Base-by-base conservation (phyloP, 2,329 filamentous ascomycete species). In the Fusarium penzigii region DNA sequence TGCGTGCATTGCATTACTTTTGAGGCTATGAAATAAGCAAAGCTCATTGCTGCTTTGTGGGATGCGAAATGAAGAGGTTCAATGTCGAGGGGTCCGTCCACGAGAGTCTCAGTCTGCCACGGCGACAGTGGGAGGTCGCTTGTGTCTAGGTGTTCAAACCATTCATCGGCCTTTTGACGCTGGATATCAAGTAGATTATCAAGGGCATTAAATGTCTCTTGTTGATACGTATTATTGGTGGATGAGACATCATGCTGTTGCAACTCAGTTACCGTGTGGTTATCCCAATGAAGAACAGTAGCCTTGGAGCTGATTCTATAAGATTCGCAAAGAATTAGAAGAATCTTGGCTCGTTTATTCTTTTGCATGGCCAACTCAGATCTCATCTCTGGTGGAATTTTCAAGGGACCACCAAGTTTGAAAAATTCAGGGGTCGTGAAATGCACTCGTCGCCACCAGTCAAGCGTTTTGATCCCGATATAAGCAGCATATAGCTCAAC, bases 391-490 rank as follows among this genome's bases (percentile, higher is more conserved):
- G 44, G 29, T 3, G 39, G 10, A 16, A 49, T 20, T 3, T 29
- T 52, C 11, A 38, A 16, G 3, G n/a, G 29, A 11, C 40, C 39
- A 5, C 42, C 43, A 14, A 42, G 41, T 16, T 50, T 40, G n/a
- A 55, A 53, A 39, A 62, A 62, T 0, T 48, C 44, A 1, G 48
- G 52, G 0, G 61, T 62, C 38, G 59, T 51, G 32, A 64, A 63
- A 14, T 63, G 55, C 12, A 61, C 51, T 3, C 62, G 43, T 29
- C 59, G 56, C 62, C 61, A 64, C 59, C 59, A 65, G 42, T 62
- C 63, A 5, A 64, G 57, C 58, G 61, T 61, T 38, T 49, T 45
- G 17, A 53, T 44, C 25, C 56, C 51, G 1, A 62, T 42, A 46
- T 58, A 62, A 9, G 59, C 53, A 3, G 49, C 57, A 12, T 59